Percentiles rank a stretch among this genome's conserved stretches.
These are phyloP conservation scores for Fraxinus angustifolia DNA, from an alignment of 305 asterid genomes.

Conservation along the genomic window DNA sequence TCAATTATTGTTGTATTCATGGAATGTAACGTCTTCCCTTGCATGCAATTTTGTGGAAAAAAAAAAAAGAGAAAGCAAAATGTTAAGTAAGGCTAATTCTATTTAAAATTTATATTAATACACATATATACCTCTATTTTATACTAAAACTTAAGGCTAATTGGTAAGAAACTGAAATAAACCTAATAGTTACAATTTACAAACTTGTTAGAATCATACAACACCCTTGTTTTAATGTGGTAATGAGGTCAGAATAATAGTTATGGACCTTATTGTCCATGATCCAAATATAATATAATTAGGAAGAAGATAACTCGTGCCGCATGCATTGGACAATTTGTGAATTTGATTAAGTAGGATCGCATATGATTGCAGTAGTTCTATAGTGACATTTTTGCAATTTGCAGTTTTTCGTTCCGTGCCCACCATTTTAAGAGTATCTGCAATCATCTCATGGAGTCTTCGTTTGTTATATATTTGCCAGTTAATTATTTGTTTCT, in stretches of 20 bases:
- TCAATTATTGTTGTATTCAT: constrained; percentile 2
- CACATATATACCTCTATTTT: not conserved
- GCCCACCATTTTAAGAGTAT: not conserved
- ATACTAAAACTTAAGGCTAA: not conserved
- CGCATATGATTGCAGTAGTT: not conserved
- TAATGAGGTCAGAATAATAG: not conserved
- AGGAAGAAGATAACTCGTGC: not conserved
- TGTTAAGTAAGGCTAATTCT: not conserved
- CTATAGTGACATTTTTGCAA: not conserved
- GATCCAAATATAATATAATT: not conserved
- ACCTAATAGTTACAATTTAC: not conserved
- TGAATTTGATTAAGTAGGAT: constrained; percentile 15
- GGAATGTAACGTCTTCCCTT: not conserved
- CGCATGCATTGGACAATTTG: not conserved
- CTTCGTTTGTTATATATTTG: not conserved
- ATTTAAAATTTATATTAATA: not conserved
- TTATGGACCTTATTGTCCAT: not conserved
- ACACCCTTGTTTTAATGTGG: not conserved
- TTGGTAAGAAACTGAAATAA: not conserved
- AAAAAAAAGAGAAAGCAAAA: not conserved
- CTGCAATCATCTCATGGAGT: not conserved
- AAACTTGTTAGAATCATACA: not conserved
- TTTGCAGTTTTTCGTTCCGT: not conserved
- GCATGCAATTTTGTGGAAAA: constrained; percentile 11
- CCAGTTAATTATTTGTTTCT: not conserved